phyloP scores from a whole-genome alignment of 306 rosid genomes.

The Myrica gale region DNA sequence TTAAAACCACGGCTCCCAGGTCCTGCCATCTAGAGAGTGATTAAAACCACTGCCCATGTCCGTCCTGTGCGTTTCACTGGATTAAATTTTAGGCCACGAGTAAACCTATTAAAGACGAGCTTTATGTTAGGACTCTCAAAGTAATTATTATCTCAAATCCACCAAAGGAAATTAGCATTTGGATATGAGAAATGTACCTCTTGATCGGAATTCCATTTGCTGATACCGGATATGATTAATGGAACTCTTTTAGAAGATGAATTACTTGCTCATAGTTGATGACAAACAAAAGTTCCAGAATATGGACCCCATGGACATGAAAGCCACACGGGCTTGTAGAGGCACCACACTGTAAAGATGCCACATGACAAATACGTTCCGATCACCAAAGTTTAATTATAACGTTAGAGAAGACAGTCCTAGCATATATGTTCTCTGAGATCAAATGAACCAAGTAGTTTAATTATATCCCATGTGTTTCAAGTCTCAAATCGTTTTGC shows the following conservation, averaged over 20 bases:
- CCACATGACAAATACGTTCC: slow-evolving; percentile 26
- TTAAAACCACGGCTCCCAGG: not conserved
- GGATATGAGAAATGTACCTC: slow-evolving; percentile 27
- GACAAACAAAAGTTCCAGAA: slow-evolving; percentile 93
- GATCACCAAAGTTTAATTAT: not conserved
- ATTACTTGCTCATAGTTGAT: slow-evolving; percentile 80
- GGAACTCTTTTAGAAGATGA: slow-evolving; percentile 7
- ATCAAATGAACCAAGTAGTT: not conserved
- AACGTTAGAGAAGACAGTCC: not conserved
- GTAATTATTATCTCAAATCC: slow-evolving; percentile 4
- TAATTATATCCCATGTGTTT: not conserved
- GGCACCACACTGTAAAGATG: slow-evolving; percentile 73
- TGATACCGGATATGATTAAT: slow-evolving; percentile 7
- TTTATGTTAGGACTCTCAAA: slow-evolving; percentile 17
- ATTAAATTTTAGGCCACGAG: slow-evolving; percentile 3
- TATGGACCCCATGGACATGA: slow-evolving; percentile 85
- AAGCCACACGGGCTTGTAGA: slow-evolving; percentile 88
- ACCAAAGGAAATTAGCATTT: slow-evolving; percentile 1
- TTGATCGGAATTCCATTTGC: slow-evolving; percentile 22
- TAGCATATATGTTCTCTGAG: not conserved
- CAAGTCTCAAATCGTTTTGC: not conserved
- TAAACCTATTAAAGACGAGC: slow-evolving; percentile 23
- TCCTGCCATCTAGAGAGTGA: no score
- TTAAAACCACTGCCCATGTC: no score
- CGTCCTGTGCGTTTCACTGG: not conserved